Conservation (phyloP, 495 filamentous ascomycete species). For the Aspergillus homomorphus region DNA sequence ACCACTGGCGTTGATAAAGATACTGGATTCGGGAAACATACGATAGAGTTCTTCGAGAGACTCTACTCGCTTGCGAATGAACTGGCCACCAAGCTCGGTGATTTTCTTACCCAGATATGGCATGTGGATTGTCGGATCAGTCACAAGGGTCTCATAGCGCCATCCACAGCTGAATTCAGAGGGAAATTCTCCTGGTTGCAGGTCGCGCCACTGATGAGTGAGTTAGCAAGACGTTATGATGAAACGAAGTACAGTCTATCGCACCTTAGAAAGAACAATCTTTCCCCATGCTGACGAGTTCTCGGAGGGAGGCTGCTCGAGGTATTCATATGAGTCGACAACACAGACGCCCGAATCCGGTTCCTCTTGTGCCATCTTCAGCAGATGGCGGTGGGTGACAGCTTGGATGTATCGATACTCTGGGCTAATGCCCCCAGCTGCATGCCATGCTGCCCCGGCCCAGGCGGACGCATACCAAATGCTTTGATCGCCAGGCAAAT, state of each 20-base stretch:
- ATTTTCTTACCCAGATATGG: conserved; percentile 36
- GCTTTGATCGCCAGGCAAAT: conserved; percentile 40
- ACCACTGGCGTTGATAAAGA: conserved; percentile 48
- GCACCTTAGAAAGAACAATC: conserved; percentile 39
- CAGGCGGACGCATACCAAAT: conserved; percentile 46
- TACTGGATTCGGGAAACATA: conserved; percentile 36
- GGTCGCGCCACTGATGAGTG: conserved; percentile 34
- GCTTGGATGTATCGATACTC: conserved; percentile 42
- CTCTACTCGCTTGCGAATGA: conserved; percentile 37
- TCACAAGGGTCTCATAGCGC: conserved; percentile 42
- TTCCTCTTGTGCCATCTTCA: conserved; percentile 38
- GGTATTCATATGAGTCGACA: conserved; percentile 37
- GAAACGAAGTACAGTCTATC: background rate
- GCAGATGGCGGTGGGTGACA: conserved; percentile 36
- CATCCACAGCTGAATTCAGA: conserved; percentile 36
- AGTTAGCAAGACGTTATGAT: conserved; percentile 1
- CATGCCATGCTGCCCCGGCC: conserved; percentile 47
- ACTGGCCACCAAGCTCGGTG: conserved; percentile 32
- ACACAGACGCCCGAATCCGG: conserved; percentile 38
- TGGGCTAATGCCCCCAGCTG: conserved; percentile 37
- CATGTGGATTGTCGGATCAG: conserved; percentile 43
- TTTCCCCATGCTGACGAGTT: conserved; percentile 41
- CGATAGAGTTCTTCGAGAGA: conserved; percentile 38
- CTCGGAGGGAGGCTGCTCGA: conserved; percentile 34
- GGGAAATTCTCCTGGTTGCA: conserved; percentile 35